Conservation (phyloP, 495 filamentous ascomycete genomes). For the Cenococcum geophilum region DNA sequence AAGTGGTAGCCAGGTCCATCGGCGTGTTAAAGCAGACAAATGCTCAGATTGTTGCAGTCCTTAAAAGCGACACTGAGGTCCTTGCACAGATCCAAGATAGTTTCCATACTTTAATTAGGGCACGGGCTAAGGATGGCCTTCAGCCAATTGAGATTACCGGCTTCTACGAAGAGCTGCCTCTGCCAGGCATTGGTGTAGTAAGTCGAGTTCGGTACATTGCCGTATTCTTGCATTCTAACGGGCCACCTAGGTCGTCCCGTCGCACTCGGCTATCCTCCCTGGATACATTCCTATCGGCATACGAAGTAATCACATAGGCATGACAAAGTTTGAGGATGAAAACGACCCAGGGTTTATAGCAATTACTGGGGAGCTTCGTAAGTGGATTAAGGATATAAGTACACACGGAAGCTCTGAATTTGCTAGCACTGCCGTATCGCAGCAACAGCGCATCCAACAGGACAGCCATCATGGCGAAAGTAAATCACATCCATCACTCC, state of each 20-base stretch:
- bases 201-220: not conserved
- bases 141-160: conserved; percentile 34
- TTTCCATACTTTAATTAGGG: conserved; percentile 38
- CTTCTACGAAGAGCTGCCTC: conserved; percentile 34
- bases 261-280: conserved; percentile 40
- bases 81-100: conserved; percentile 39
- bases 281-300: conserved; percentile 39
- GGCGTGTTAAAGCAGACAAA: conserved; percentile 23
- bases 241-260: conserved; percentile 38
- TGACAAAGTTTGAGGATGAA: too few relatives aligned
- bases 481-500: too few relatives aligned
- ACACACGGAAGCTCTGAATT: too few relatives aligned
- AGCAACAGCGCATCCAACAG: too few relatives aligned
- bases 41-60: conserved; percentile 15
- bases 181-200: conserved; percentile 23
- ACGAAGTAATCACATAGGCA: conserved; percentile 42
- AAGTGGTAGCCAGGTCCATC: conserved; percentile 20
- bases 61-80: conserved; percentile 31
- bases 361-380: conserved; percentile 29
- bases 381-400: conserved; percentile 31
- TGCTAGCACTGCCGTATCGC: too few relatives aligned
- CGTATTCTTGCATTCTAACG: not conserved
- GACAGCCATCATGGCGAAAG: too few relatives aligned
- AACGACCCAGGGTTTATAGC: conserved; percentile 34
- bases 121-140: conserved; percentile 18